phyloP scores from a whole-genome alignment of 768 basidiomycete species.

The Neoboletus brunneissimus region DNA sequence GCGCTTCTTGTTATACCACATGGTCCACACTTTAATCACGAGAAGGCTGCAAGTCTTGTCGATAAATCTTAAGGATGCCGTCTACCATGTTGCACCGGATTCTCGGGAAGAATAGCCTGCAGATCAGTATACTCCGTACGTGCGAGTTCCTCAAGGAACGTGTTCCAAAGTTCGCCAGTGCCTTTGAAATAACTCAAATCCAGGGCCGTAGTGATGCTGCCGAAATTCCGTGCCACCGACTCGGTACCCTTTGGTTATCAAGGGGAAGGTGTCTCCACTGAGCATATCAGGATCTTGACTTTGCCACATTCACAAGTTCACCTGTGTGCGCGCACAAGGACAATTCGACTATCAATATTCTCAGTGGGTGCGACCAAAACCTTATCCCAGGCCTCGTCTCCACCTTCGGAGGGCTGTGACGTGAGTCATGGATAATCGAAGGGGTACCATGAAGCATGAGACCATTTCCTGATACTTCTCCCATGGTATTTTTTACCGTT shows the following conservation, averaged over 20 bases:
- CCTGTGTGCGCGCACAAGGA: not conserved
- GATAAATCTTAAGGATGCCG: not conserved
- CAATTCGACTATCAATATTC: not conserved
- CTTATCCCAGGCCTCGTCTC: not conserved
- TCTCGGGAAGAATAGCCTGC: not conserved
- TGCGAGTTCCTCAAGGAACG: not conserved
- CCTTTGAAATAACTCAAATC: not conserved
- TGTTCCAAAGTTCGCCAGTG: not conserved
- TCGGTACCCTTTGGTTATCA: not conserved
- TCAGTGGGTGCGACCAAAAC: slow-evolving; percentile 4
- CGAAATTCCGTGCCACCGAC: not conserved
- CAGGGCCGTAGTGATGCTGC: not conserved
- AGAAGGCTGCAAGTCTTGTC: not conserved
- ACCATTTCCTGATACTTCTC: slow-evolving; percentile 3
- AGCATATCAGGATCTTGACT: not conserved
- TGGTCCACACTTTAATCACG: not conserved
- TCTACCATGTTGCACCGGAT: not conserved
- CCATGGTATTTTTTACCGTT: slow-evolving; percentile 1
- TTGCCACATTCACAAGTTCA: not conserved
- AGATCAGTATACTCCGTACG: not conserved
- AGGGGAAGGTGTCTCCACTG: not conserved
- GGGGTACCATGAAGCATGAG: not conserved
- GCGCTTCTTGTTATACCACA: slow-evolving; percentile 14
- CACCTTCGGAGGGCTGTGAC: not conserved
- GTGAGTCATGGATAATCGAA: not conserved